phyloP scores from a whole-genome alignment of 805 yeast genomes.

The Lipomyces yamanashiensis region DNA sequence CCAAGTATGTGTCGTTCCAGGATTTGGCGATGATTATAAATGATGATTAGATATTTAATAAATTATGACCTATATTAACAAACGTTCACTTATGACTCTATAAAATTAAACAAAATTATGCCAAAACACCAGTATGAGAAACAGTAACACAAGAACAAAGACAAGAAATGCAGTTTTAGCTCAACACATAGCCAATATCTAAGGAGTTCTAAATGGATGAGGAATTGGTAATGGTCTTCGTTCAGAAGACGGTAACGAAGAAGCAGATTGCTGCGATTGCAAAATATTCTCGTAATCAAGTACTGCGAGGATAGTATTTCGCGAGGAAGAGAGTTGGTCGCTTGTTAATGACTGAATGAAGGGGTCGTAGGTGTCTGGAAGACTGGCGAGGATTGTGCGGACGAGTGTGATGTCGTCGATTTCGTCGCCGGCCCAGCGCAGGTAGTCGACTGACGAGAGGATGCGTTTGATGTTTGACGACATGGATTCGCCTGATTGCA shows the following conservation, averaged over 20 bases:
- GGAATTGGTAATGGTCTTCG: constrained; percentile 8
- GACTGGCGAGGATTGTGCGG: constrained; percentile 21
- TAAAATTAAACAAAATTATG: not conserved
- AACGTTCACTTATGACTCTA: too few relatives aligned
- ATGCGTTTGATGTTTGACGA: constrained; percentile 7
- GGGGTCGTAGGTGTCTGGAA: constrained; percentile 23
- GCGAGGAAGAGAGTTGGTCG: constrained; percentile 15
- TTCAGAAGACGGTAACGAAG: not conserved
- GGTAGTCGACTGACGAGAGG: constrained; percentile 16
- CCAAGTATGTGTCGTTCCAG: constrained; percentile 22
- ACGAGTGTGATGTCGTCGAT: constrained; percentile 15
- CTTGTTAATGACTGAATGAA: constrained; percentile 7
- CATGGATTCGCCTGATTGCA: constrained; percentile 6
- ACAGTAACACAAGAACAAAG: not conserved
- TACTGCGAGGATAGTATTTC: constrained; percentile 6
- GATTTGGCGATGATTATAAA: constrained; percentile 22
- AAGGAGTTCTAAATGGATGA: constrained; percentile 1
- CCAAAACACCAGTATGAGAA: constrained; percentile 1
- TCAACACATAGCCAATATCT: not conserved
- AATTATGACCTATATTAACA: not conserved
- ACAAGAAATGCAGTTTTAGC: not conserved
- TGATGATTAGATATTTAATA: not conserved
- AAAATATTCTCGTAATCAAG: not conserved
- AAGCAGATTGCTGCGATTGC: not conserved
- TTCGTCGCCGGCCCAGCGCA: constrained; percentile 24